Percentiles rank a stretch among this genome's conserved stretches.
These are phyloP conservation scores for Penicillium diatomitis DNA, from an alignment of 495 filamentous ascomycete species.

Conservation along the genomic window DNA sequence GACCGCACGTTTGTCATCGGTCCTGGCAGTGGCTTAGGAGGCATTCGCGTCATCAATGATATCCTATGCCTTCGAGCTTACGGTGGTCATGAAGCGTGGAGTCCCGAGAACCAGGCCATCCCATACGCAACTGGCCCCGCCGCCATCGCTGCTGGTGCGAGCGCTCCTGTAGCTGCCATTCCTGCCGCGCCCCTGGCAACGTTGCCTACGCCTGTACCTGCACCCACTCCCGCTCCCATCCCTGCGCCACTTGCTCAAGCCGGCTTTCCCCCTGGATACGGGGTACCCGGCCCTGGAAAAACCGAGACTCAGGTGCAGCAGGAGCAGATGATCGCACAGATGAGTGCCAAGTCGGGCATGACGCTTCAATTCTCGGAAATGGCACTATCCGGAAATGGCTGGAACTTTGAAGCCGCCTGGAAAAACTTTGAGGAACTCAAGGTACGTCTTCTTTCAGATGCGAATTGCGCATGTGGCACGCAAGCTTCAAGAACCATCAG, in stretches of 20 bases:
- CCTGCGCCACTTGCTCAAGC: constrained; percentile 11
- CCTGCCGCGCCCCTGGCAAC: no score
- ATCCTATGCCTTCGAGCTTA: constrained; percentile 61
- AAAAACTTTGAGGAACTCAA: constrained; percentile 53
- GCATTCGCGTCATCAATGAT: constrained; percentile 73
- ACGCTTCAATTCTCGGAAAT: constrained; percentile 60
- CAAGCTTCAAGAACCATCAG: background rate
- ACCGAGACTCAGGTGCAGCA: constrained; percentile 39
- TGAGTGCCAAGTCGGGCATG: constrained; percentile 63
- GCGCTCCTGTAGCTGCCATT: no score
- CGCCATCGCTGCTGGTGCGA: constrained; percentile 6
- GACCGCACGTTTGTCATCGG: constrained; percentile 78
- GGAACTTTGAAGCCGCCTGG: constrained; percentile 63
- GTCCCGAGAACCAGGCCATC: constrained; percentile 32
- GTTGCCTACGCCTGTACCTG: constrained; percentile 2
- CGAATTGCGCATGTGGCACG: background rate
- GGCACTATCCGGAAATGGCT: constrained; percentile 61
- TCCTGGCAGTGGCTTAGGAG: constrained; percentile 52
- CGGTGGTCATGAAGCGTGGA: constrained; percentile 53
- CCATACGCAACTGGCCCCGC: constrained; percentile 6
- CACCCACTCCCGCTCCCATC: background rate
- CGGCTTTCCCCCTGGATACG: constrained; percentile 31
- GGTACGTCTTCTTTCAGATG: constrained; percentile 14
- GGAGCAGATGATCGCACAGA: constrained; percentile 54
- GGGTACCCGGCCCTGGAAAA: constrained; percentile 31